phyloP scores from a whole-genome alignment of 805 yeast genomes.

The Hyphopichia homilentoma region DNA sequence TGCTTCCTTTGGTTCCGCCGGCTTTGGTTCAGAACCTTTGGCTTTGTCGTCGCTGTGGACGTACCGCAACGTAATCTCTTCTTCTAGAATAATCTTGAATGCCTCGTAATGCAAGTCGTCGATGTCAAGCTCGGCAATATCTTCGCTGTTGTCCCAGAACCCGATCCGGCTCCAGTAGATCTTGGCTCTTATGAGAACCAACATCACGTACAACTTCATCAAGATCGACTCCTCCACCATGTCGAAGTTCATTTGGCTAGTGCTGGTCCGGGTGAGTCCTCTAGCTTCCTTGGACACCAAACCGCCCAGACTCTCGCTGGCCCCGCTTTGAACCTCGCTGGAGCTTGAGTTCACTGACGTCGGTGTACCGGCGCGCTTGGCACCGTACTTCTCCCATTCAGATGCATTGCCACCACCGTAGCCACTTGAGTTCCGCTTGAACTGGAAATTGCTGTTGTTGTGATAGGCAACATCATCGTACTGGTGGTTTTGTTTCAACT shows the following conservation, averaged over 20 bases:
- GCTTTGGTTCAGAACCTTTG: conserved; percentile 3
- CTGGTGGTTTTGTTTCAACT: conserved; percentile 36
- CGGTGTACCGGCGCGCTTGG: conserved; percentile 1
- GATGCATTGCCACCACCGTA: conserved; percentile 1
- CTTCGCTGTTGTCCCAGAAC: conserved; percentile 57
- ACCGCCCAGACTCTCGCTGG: neutral
- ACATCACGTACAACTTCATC: conserved; percentile 50
- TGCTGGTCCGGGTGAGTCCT: conserved; percentile 1
- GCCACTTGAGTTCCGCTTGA: conserved; percentile 17
- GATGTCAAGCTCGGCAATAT: conserved; percentile 23
- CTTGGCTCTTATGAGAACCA: conserved; percentile 57
- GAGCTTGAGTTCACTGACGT: conserved; percentile 5
- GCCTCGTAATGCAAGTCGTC: conserved; percentile 20
- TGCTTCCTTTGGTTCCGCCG: no score
- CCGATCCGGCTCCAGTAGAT: conserved; percentile 85
- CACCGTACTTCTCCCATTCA: neutral
- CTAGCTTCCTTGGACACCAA: neutral
- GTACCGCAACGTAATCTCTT: conserved; percentile 2
- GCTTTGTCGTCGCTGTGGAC: conserved; percentile 1
- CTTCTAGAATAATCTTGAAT: conserved; percentile 9
- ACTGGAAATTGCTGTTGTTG: conserved; percentile 17
- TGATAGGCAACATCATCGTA: conserved; percentile 23
- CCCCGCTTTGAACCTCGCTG: conserved; percentile 2
- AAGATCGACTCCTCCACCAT: conserved; percentile 29
- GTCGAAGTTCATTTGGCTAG: conserved; percentile 7